Evolutionary conservation across 2,329 filamentous ascomycete species (phyloP).

Genomic region (Cucurbitaria berberidis): DNA sequence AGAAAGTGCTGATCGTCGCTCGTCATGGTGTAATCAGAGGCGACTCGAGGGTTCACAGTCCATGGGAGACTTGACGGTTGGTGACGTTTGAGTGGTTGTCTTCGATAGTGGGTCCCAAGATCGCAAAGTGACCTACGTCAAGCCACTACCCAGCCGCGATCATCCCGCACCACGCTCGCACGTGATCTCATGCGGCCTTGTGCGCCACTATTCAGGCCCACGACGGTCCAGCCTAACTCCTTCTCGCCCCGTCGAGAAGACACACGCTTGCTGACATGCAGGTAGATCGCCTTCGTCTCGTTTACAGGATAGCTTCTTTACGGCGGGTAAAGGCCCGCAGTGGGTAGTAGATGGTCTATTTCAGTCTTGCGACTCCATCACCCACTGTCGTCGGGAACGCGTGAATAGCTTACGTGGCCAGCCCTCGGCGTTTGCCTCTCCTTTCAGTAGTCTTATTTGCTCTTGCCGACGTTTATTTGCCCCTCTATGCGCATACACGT

Average conservation of each 20-base stretch:
- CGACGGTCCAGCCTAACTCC: constrained; percentile 11
- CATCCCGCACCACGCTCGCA: constrained; percentile 13
- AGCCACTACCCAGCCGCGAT: constrained; percentile 15
- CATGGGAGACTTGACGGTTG: not conserved
- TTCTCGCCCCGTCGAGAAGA: constrained; percentile 12
- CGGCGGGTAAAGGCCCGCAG: constrained; percentile 5
- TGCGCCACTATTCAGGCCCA: not conserved
- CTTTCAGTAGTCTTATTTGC: constrained; percentile 10
- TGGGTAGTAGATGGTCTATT: constrained; percentile 3
- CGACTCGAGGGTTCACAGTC: not conserved
- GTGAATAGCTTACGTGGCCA: constrained; percentile 38
- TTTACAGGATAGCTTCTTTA: constrained; percentile 11
- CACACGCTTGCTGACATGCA: constrained; percentile 23
- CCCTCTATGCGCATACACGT: constrained; percentile 3
- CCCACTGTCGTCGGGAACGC: constrained; percentile 21
- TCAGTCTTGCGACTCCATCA: constrained; percentile 15
- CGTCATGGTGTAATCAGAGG: constrained; percentile 64
- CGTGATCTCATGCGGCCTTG: constrained; percentile 5
- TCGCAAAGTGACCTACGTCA: constrained; percentile 16
- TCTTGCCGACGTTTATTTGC: constrained; percentile 9
- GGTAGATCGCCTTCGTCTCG: constrained; percentile 12
- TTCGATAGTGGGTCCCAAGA: constrained; percentile 7
- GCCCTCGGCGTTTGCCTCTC: constrained; percentile 20
- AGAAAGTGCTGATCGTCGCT: constrained; percentile 80
- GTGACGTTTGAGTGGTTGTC: constrained; percentile 5